These are phyloP conservation scores for Afroboletus lepidellus DNA, from an alignment of 1,284 basidiomycete genomes.

Conservation along the genomic window DNA sequence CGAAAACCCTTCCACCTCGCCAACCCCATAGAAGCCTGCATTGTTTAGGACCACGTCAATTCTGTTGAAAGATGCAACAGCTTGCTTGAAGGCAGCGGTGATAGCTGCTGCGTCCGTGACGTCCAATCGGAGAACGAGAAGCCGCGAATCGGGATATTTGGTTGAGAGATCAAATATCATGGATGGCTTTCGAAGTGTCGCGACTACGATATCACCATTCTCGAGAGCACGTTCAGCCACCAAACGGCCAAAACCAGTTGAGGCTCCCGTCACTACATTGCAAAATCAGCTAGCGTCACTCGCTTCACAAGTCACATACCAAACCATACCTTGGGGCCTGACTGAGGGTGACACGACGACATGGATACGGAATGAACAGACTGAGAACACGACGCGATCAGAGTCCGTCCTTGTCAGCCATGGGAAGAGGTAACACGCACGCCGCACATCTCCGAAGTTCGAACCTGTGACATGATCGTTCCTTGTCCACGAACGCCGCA, in stretches of 20 bases:
- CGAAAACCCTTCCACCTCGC: conserved; percentile 30
- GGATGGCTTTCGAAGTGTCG: conserved; percentile 32
- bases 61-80: conserved; percentile 24
- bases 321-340: conserved; percentile 26
- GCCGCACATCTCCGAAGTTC: background rate
- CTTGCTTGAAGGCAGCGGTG: conserved; percentile 24
- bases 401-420: too few relatives aligned
- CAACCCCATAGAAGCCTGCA: conserved; percentile 30
- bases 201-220: conserved; percentile 32
- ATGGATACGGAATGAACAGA: conserved; percentile 1
- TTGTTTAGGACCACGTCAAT: conserved; percentile 39
- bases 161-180: conserved; percentile 23
- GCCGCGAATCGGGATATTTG: conserved; percentile 22
- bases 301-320: conserved; percentile 14
- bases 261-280: conserved; percentile 32
- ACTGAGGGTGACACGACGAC: conserved; percentile 2
- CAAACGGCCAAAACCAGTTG: conserved; percentile 31
- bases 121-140: conserved; percentile 30
- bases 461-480: background rate
- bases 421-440: background rate
- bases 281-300: background rate
- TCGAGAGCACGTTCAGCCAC: conserved; percentile 27
- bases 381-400: background rate
- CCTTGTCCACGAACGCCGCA: too few relatives aligned
- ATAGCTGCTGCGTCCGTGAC: conserved; percentile 24